Evolutionary conservation across 2,329 filamentous ascomycete genomes (phyloP), one percentile per base, ranked within the genome.

Genomic region (Pseudogymnoascus sp.): DNA sequence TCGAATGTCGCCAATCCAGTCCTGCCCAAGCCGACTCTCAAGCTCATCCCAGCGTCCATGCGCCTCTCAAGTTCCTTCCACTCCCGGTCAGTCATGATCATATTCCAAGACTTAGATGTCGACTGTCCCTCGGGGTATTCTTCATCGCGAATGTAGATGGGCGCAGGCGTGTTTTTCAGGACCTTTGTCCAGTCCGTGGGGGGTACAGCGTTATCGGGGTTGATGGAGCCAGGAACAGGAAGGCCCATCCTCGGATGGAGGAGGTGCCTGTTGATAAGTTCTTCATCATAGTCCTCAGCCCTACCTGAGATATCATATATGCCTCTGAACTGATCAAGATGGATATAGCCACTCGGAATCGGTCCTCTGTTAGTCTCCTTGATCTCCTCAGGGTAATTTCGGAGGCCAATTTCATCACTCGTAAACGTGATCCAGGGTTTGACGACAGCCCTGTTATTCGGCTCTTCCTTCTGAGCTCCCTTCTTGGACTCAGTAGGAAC

Each of bases 341-440:
- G 68, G 50, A 73, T 67, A 14, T 67, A 37, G 4, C 35, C 59
- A 18, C 66, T 31, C 67, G 67, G 2, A 68, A 69, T 21, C 70
- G 69, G 59, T 65, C n/a, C 68, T 69, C 44, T 64, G 63, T 31
- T 40, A 3, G 59, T 66, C 66, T 42, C 66, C 66, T 40, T 40
- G n/a, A 40, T 40, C 35, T 68, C 66, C 33, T 67, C 62, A 25
- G 67, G 61, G 40, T 70, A 68, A n/a, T 66, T 65, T 40, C 70
- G 65, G 38, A 71, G 63, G 33, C 71, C 71, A 64, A 73, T 73
- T 38, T 73, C 71, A 62, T 67, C 60, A 5, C 67, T 62, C 10
- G 73, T 70, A 50, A 70, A 73, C 5, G 47, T 62, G 47, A 71
- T 63, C 56, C 64, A 67, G 10, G 67, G 64, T 16, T 67, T 63